Percentiles rank a stretch among this genome's conserved stretches.
phyloP scores from a whole-genome alignment of 768 basidiomycete genomes.

The Hygrocybe punicea region DNA sequence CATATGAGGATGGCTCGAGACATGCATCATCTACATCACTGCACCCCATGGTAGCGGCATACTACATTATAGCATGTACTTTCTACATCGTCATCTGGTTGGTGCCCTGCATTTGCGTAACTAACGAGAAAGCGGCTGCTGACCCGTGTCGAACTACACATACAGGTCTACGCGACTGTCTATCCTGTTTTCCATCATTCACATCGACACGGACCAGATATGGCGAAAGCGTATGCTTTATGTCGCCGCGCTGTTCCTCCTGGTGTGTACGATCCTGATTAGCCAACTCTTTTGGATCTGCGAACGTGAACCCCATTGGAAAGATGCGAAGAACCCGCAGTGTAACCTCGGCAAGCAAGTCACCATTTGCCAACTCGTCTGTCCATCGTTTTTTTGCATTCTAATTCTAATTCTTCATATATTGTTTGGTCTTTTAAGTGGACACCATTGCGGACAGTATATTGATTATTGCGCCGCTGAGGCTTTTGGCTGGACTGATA shows the following conservation, averaged over 20 bases:
- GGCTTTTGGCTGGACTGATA: no score
- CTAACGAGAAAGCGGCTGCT: neutral
- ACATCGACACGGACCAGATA: no score
- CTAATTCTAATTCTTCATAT: no score
- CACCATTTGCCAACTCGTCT: conserved; percentile 48
- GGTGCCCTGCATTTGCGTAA: neutral
- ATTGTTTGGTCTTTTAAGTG: conserved; percentile 33
- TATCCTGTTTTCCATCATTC: conserved; percentile 53
- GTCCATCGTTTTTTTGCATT: conserved; percentile 31
- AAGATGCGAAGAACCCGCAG: conserved; percentile 31
- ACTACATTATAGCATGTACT: conserved; percentile 39
- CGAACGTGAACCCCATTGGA: no score
- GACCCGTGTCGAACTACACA: neutral
- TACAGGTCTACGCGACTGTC: conserved; percentile 47
- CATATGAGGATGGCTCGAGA: neutral
- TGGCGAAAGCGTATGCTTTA: no score
- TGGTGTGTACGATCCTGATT: no score
- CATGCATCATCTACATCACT: neutral
- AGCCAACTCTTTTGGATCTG: no score
- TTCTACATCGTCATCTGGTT: no score
- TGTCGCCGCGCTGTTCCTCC: no score
- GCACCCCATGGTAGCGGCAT: conserved; percentile 19
- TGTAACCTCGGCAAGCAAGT: conserved; percentile 48
- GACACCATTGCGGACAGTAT: conserved; percentile 46
- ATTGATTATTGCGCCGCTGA: conserved; percentile 43